Evolutionary conservation across 1,139 yeast genomes (phyloP).

Genomic region (Geotrichum bryndzae): DNA sequence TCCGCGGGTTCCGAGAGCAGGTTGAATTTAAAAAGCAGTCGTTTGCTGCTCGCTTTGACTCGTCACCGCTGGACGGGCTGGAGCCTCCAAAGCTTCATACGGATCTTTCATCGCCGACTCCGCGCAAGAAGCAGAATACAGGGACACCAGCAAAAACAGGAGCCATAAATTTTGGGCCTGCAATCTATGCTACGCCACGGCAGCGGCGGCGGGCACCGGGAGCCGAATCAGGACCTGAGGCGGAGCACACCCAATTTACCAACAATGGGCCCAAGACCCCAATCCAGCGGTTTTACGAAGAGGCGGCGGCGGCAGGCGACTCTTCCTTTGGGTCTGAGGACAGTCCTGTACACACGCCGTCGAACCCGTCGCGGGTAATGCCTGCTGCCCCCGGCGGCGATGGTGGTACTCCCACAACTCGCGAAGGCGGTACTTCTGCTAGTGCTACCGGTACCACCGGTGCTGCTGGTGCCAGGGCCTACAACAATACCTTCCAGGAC

Average conservation of each 20-base stretch:
- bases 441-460: not conserved
- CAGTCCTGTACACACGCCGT: not conserved
- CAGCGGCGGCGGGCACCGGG: not conserved
- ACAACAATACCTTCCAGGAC: conserved; percentile 1
- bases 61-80: conserved; percentile 12
- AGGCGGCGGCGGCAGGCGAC: not conserved
- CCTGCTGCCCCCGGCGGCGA: not conserved
- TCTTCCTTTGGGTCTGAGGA: not conserved
- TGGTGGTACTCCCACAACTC: not conserved
- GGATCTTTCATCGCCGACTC: conserved; percentile 10
- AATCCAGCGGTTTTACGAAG: conserved; percentile 10
- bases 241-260: not conserved
- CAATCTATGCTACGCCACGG: not conserved
- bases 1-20: not conserved
- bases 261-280: conserved; percentile 10
- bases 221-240: not conserved
- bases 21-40: conserved; percentile 2
- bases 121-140: not conserved
- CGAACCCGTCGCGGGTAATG: not conserved
- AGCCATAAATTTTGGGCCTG: not conserved
- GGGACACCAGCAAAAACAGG: not conserved
- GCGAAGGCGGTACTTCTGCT: not conserved
- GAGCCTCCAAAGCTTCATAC: conserved; percentile 14
- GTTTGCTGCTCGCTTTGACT: conserved; percentile 14
- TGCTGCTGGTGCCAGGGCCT: not conserved